phyloP scores from a whole-genome alignment of 192 early-diverging fungal species.

The Coemansia sp. region DNA sequence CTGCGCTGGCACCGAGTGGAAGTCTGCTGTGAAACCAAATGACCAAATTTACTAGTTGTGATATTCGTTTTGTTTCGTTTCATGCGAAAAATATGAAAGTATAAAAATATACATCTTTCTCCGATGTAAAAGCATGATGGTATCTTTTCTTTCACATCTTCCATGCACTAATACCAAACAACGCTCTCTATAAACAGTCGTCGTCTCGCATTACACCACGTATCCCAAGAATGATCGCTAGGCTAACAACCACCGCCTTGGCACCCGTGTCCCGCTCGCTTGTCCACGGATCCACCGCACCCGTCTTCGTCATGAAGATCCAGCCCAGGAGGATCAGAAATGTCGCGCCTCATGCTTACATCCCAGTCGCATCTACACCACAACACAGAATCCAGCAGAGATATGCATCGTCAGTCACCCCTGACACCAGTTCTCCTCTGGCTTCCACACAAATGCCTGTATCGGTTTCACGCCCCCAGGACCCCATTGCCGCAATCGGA shows the following conservation, averaged over 20 bases:
- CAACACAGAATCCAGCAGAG: conserved; percentile 2
- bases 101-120: no score
- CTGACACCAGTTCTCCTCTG: background rate
- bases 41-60: no score
- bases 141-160: background rate
- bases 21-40: no score
- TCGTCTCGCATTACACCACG: background rate
- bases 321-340: background rate
- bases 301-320: background rate
- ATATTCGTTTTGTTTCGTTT: no score
- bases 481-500: background rate
- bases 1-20: no score
- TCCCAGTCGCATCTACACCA: conserved; percentile 1
- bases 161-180: background rate
- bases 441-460: background rate
- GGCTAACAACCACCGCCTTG: background rate
- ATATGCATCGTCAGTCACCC: conserved; percentile 7
- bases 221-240: background rate
- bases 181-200: background rate
- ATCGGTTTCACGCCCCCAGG: background rate
- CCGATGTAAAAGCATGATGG: no score
- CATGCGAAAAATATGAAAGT: no score
- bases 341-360: background rate
- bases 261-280: background rate
- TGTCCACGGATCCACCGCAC: background rate